Percentiles rank a stretch among this genome's conserved stretches.
Evolutionary conservation across 148 eudicot genomes (phyloP).

Genomic region (Rhododendron kiyosumense): DNA sequence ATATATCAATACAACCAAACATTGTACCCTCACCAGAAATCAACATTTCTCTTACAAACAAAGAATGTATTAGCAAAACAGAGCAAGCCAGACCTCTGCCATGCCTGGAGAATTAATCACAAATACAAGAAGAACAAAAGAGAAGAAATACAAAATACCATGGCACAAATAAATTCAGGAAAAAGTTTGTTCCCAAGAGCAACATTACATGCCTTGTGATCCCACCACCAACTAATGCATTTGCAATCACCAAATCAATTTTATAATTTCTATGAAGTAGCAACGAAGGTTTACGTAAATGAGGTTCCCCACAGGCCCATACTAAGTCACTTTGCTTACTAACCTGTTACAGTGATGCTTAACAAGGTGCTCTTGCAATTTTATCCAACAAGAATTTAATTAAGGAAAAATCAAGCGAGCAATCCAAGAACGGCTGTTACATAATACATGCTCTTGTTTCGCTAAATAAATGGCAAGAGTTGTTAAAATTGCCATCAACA

Average conservation of each 20-base stretch:
- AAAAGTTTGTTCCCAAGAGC: not conserved
- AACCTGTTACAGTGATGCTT: not conserved
- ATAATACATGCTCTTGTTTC: not conserved
- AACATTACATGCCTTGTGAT: not conserved
- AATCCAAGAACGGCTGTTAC: not conserved
- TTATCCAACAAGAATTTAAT: not conserved
- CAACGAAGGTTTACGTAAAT: not conserved
- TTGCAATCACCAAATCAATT: not conserved
- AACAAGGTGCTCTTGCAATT: not conserved
- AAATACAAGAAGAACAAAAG: not conserved
- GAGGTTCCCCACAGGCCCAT: not conserved
- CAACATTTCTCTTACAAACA: not conserved
- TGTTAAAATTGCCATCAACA: not conserved
- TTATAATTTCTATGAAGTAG: not conserved
- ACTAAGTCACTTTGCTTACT: not conserved
- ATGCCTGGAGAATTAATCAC: not conserved
- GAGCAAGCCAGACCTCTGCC: not conserved
- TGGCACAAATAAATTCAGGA: not conserved
- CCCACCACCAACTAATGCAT: not conserved
- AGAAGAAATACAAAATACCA: not conserved
- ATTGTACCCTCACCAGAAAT: not conserved
- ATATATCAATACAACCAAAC: slow-evolving; percentile 5
- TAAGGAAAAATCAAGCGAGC: not conserved
- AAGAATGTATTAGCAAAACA: not conserved
- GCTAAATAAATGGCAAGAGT: not conserved